Percentiles rank a stretch among this genome's conserved stretches.
phyloP scores from a whole-genome alignment of 2,329 filamentous ascomycete species.

The Colletotrichum abscissum region DNA sequence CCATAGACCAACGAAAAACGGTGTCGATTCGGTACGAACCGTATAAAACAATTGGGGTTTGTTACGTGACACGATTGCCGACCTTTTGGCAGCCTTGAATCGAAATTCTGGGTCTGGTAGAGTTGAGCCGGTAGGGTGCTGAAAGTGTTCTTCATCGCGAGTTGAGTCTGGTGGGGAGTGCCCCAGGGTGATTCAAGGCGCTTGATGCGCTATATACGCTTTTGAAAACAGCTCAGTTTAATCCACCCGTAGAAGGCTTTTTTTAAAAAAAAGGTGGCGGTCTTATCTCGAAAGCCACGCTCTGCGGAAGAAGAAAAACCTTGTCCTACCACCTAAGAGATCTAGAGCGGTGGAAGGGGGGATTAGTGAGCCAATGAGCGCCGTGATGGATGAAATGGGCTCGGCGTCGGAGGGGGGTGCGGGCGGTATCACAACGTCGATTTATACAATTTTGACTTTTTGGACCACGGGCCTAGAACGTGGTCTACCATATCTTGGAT shows the following conservation, averaged over 20 bases:
- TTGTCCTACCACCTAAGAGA: not conserved
- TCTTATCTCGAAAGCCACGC: not conserved
- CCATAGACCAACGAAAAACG: not conserved
- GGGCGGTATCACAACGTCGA: not conserved
- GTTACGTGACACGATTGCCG: not conserved
- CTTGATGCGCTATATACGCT: not conserved
- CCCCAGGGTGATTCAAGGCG: not conserved
- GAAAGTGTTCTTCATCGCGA: not conserved
- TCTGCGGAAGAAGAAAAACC: not conserved
- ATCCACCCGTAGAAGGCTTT: not conserved
- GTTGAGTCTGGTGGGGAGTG: not conserved
- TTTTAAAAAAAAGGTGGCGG: not conserved
- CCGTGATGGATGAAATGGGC: not conserved
- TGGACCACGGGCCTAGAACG: not conserved
- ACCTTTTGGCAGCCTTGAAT: not conserved
- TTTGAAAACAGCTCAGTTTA: not conserved
- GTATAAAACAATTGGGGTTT: not conserved
- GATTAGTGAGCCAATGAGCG: not conserved
- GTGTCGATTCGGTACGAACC: not conserved
- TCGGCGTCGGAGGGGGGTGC: not conserved
- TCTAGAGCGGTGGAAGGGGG: not conserved
- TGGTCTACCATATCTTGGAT: not conserved
- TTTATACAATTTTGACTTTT: not conserved
- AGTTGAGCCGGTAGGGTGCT: not conserved
- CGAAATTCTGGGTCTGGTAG: too few species aligned